Percentiles rank a stretch among this genome's conserved stretches.
phyloP scores from a whole-genome alignment of 768 basidiomycete species.

The Tulasnella sp. region DNA sequence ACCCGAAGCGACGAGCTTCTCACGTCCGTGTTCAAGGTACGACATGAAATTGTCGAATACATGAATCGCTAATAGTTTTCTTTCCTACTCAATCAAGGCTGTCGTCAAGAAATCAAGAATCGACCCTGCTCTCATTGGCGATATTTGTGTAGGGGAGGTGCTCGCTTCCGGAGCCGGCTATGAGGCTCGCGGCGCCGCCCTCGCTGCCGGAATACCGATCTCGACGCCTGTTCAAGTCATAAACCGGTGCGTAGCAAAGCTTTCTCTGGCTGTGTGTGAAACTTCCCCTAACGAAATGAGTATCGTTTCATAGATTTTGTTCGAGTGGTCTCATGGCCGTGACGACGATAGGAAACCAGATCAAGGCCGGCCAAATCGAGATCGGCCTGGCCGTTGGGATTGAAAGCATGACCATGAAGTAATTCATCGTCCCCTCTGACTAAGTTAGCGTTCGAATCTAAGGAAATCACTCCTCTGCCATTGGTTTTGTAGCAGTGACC shows the following conservation, averaged over 20 bases:
- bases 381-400: slow-evolving; percentile 41
- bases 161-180: slow-evolving; percentile 50
- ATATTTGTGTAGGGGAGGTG: slow-evolving; percentile 73
- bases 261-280: not conserved
- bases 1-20: slow-evolving; percentile 30
- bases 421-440: not conserved
- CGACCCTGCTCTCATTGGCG: slow-evolving; percentile 54
- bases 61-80: not conserved
- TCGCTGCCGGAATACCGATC: slow-evolving; percentile 76
- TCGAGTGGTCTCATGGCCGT: slow-evolving; percentile 81
- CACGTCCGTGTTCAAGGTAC: slow-evolving; percentile 57
- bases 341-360: slow-evolving; percentile 63
- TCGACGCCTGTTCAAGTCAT: slow-evolving; percentile 59
- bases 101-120: slow-evolving; percentile 43
- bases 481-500: slow-evolving; percentile 13
- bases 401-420: slow-evolving; percentile 23
- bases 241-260: slow-evolving; percentile 35
- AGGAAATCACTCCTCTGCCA: not conserved
- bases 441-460: not conserved
- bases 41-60: no score
- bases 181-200: slow-evolving; percentile 58
- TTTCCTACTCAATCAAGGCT: slow-evolving; percentile 26
- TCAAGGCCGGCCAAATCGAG: slow-evolving; percentile 66
- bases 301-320: slow-evolving; percentile 38
- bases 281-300: not conserved